These are phyloP conservation scores for Rutstroemia sp. DNA, from an alignment of 2,329 filamentous ascomycete genomes.

Conservation along the genomic window DNA sequence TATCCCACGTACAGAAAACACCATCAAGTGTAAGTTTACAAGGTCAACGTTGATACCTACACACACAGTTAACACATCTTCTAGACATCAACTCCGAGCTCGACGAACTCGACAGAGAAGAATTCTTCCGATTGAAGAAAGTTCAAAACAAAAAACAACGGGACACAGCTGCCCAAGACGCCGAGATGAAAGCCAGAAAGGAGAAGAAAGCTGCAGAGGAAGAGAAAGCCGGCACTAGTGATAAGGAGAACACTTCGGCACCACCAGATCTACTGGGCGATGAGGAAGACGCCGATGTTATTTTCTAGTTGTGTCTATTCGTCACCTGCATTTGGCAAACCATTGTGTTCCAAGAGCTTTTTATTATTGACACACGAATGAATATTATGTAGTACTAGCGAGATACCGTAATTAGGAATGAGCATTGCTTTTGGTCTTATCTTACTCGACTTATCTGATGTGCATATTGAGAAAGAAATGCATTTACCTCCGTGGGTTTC, in stretches of 20 bases:
- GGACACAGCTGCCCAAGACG: slow-evolving; percentile 64
- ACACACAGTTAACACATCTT: slow-evolving; percentile 7
- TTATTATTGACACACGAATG: not conserved
- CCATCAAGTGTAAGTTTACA: slow-evolving; percentile 74
- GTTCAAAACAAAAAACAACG: slow-evolving; percentile 79
- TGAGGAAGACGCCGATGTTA: slow-evolving; percentile 76
- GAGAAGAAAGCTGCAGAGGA: slow-evolving; percentile 50
- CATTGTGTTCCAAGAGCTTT: not conserved
- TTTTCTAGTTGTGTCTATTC: slow-evolving; percentile 45
- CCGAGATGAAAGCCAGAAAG: slow-evolving; percentile 68
- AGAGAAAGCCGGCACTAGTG: slow-evolving; percentile 16
- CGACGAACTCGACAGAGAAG: slow-evolving; percentile 93
- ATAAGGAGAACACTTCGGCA: slow-evolving; percentile 36
- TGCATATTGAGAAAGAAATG: slow-evolving; percentile 3
- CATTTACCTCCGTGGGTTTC: not conserved
- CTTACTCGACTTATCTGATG: not conserved
- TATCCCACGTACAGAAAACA: slow-evolving; percentile 96
- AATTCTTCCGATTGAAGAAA: slow-evolving; percentile 97
- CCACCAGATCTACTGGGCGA: slow-evolving; percentile 63
- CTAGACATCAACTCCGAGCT: slow-evolving; percentile 94
- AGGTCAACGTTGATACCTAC: not conserved
- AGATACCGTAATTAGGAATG: slow-evolving; percentile 8
- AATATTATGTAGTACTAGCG: slow-evolving; percentile 25
- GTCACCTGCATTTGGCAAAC: not conserved
- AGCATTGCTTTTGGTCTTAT: not conserved